Base-by-base conservation (phyloP, 768 basidiomycete species). In the Mycena rebaudengoi region DNA sequence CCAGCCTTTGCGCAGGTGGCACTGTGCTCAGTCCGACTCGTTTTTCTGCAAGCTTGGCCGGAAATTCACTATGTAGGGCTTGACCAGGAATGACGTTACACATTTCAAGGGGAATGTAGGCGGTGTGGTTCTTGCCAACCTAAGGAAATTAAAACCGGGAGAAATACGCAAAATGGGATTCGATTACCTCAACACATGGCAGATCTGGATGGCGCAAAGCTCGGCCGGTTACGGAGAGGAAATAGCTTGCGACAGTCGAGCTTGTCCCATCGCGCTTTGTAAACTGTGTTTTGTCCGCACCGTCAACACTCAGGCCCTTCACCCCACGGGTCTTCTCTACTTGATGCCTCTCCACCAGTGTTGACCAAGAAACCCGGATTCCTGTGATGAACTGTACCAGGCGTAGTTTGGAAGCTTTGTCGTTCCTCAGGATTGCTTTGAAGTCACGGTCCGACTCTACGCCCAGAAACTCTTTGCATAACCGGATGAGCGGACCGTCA, bases 31-130 rank as follows among this genome's bases (percentile, higher is more conserved):
- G 93, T 0, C 82, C 81, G 0, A 92, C 79, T 83, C 80, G 51
- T 82, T 84, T 0, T 88, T 88, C 69, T 88, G 88, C 43, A 67
- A 88, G 86, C 43, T 91, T 89, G 0, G 86, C 79, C 0, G 91
- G 90, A 0, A 94, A 79, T 49, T 91, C 87, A 66, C 89, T 91
- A 40, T 86, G 82, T 82, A 91, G 87, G 37, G 92, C 85, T 68
- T 94, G 92, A 0, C 91, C 91, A 0, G 80, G 71, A 0, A 83
- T 80, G 4, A 94, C 88, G 0, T 71, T 74, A 69, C 91, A 93
- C 2, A 87, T 73, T 66, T 94, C 92, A 0, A 94, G 73, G 0
- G 92, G 92, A 4, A 91, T 79, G 30, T 88, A 69, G 0, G 91
- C 91, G 1, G 85, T 85, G 25, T 77, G 73, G 5, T 13, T 21